Evolutionary conservation across 2,329 filamentous ascomycete genomes (phyloP).

Genomic region (Cladosporium halotolerans): DNA sequence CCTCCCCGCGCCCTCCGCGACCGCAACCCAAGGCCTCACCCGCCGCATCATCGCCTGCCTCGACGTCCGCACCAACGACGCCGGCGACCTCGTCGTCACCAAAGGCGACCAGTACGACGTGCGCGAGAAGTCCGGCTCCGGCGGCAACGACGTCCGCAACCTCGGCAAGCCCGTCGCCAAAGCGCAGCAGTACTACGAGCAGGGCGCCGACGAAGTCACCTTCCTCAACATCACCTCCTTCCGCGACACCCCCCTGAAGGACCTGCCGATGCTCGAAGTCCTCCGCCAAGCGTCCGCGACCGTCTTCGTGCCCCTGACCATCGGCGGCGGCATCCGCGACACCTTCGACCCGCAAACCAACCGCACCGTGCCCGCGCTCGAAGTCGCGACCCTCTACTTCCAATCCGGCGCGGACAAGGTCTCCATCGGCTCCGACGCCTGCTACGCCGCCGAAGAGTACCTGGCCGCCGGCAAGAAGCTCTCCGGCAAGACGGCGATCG

Average conservation of each 20-base stretch:
- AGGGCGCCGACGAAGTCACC: constrained; percentile 92
- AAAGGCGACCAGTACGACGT: constrained; percentile 99
- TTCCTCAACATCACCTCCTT: constrained; percentile 99
- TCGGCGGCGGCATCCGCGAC: constrained; percentile 92
- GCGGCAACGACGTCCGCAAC: constrained; percentile 67
- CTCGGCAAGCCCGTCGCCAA: constrained; percentile 95
- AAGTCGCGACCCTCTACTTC: constrained; percentile 96
- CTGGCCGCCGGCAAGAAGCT: constrained; percentile 63
- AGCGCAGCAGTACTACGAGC: constrained; percentile 88
- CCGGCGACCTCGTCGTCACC: constrained; percentile 91
- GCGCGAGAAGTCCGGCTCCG: constrained; percentile 64
- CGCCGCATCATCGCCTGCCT: constrained; percentile 90
- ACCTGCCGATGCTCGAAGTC: constrained; percentile 94
- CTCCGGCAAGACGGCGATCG: constrained; percentile 81
- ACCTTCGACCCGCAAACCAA: constrained; percentile 78
- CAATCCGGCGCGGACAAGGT: constrained; percentile 96
- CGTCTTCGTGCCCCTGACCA: constrained; percentile 91
- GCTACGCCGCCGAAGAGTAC: constrained; percentile 87
- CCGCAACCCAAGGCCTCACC: constrained; percentile 60
- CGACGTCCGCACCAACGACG: constrained; percentile 89
- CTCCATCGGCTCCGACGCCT: constrained; percentile 91
- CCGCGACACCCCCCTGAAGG: constrained; percentile 85
- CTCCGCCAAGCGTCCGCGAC: constrained; percentile 78
- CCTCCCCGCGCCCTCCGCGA: constrained; percentile 38
- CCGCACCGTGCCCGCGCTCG: constrained; percentile 76